phyloP scores from a whole-genome alignment of 148 eudicot genomes.

The Spergularia bocconei region DNA sequence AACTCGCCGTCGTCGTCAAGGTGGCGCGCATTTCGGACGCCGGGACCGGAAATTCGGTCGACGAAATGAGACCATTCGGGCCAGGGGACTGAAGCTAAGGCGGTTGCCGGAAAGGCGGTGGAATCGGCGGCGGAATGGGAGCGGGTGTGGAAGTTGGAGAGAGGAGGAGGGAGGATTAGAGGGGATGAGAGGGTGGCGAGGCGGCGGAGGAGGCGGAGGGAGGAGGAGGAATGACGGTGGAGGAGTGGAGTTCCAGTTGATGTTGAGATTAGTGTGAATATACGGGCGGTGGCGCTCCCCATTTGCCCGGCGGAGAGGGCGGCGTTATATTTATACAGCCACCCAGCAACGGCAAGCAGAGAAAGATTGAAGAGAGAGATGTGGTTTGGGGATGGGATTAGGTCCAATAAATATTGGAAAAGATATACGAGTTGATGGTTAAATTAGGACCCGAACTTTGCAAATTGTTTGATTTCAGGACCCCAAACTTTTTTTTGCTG shows the following conservation, averaged over 20 bases:
- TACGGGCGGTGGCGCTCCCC: conserved; percentile 45
- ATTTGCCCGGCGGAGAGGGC: conserved; percentile 20
- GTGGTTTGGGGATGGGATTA: too few relatives aligned
- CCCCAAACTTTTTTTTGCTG: too few relatives aligned
- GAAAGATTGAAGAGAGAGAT: too few relatives aligned
- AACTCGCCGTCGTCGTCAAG: conserved; percentile 31
- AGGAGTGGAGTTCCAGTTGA: conserved; percentile 19
- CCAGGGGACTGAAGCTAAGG: conserved; percentile 39
- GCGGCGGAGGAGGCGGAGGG: conserved; percentile 24
- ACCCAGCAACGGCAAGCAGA: too few relatives aligned
- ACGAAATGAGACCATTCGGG: conserved; percentile 53
- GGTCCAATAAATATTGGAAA: too few relatives aligned
- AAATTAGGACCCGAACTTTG: too few relatives aligned
- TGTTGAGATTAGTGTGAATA: conserved; percentile 32
- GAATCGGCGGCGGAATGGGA: conserved; percentile 7
- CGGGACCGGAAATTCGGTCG: conserved; percentile 16
- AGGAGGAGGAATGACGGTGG: conserved; percentile 23
- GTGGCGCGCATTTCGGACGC: conserved; percentile 7
- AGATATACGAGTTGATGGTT: too few relatives aligned
- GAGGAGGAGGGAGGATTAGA: conserved; percentile 9
- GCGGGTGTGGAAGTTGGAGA: conserved; percentile 27
- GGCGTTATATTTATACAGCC: too few relatives aligned
- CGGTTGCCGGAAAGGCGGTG: neutral
- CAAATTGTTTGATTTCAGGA: too few relatives aligned
- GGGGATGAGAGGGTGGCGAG: neutral